Evolutionary conservation across 352 stramenopile species (phyloP), one percentile per base, ranked within the genome.

Genomic region (Elongisporangium anandrum): DNA sequence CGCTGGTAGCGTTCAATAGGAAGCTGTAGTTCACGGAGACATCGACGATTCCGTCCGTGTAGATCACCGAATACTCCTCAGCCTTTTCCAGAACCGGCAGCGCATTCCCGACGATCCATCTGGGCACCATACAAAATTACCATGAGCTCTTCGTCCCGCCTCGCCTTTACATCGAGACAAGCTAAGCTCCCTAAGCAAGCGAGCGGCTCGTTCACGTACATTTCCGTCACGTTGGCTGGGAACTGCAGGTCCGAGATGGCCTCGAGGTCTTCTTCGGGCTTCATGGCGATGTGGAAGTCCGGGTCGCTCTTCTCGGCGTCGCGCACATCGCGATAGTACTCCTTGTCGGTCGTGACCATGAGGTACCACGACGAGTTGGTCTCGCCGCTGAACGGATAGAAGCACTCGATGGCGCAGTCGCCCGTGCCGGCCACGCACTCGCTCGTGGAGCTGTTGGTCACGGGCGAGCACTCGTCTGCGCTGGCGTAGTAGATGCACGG

Each of bases 11-110:
- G 16, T 72, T 73, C 20, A 20, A 22, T 17, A 77, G 72, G 49
- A 64, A 52, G 2, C 63, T 58, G 26, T 54, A 49, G 3, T 45
- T 51, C 13, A 75, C 51, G 13, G 60, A 54, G 8, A 73, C 51
- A 41, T 57, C 64, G n/a, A 77, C 56, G 6, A 57, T 47, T 12
- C 64, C 56, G 23, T 64, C 69, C 12, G 63, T 62, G 16, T 69
- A 61, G 16, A 77, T 47, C 13, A 73, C 45, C 3, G 63, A 60
- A 50, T 64, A 68, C 52, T 71, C 64, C 10, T 59, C 41, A 2
- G 66, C 52, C 50, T 80, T 80, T 53, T 77, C 67, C n/a, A 67
- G 47, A 19, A 80, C 59, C 9, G 72, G 66, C 53, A 80, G 52
- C 23, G 69, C 69, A 24, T 80, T 70, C 6, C 72, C 72, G 12